These are phyloP conservation scores for Coemansia sp. DNA, from an alignment of 192 early-diverging fungal genomes.

Conservation along the genomic window DNA sequence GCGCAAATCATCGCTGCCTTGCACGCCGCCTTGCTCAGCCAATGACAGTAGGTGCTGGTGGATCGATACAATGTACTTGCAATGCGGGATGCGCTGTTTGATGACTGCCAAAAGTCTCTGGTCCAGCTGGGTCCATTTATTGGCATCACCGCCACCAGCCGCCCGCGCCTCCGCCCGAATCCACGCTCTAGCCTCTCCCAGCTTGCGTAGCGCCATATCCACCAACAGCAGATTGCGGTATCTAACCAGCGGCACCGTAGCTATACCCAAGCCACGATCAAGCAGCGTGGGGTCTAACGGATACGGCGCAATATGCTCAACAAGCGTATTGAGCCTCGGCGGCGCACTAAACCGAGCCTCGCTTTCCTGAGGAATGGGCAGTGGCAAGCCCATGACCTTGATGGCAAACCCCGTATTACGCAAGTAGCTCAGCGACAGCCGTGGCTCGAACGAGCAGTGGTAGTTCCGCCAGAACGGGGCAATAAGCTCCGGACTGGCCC, in stretches of 20 bases:
- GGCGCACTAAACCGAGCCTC: conserved; percentile 12
- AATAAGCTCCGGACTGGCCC: conserved; percentile 45
- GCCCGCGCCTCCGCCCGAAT: conserved; percentile 15
- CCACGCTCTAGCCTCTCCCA: conserved; percentile 23
- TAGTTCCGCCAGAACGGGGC: conserved; percentile 52
- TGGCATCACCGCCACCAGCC: neutral
- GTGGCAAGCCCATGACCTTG: conserved; percentile 27
- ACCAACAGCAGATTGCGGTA: conserved; percentile 44
- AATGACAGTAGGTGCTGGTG: conserved; percentile 17
- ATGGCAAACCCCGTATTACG: conserved; percentile 39
- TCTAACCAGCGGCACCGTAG: conserved; percentile 23
- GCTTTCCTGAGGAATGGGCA: conserved; percentile 22
- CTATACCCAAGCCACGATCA: conserved; percentile 33
- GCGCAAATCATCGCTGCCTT: neutral
- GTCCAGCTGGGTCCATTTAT: conserved; percentile 26
- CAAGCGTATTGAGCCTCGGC: conserved; percentile 37
- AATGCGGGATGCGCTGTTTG: conserved; percentile 44
- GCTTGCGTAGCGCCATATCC: conserved; percentile 40
- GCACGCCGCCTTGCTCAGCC: neutral
- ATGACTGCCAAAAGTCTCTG: conserved; percentile 29
- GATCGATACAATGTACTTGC: conserved; percentile 22
- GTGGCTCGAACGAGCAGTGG: conserved; percentile 38
- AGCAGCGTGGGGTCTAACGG: conserved; percentile 19
- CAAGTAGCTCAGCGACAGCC: conserved; percentile 39
- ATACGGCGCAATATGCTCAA: conserved; percentile 41